Evolutionary conservation across 257 asterid genomes (phyloP).

Genomic region (Nicotiana paniculata): DNA sequence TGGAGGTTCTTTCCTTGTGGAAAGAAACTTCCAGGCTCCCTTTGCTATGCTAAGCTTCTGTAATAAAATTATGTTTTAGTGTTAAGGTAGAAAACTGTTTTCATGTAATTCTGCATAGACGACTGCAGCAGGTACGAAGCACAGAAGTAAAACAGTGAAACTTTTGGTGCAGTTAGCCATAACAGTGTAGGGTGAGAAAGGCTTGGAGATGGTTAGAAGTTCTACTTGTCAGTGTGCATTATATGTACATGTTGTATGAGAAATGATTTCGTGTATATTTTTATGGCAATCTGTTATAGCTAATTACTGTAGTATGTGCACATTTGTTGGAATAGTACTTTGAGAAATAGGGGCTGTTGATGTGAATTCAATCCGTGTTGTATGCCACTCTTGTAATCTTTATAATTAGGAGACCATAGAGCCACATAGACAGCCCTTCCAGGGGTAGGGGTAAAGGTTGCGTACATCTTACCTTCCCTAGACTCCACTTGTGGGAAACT

Average conservation of each 20-base stretch:
- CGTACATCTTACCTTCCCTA: no score
- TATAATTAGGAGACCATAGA: neutral
- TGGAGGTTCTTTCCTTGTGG: neutral
- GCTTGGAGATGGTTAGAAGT: neutral
- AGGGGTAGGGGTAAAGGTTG: no score
- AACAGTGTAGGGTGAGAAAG: neutral
- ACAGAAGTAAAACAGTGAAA: neutral
- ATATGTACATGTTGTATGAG: neutral
- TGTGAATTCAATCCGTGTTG: neutral
- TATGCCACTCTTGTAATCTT: neutral
- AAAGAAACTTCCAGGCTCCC: neutral
- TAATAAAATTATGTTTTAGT: neutral
- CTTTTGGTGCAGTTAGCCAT: neutral
- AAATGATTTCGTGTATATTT: neutral
- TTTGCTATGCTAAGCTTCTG: neutral
- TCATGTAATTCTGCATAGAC: neutral
- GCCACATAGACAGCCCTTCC: constrained; percentile 45
- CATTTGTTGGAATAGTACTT: neutral
- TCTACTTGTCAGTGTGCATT: neutral
- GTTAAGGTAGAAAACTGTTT: neutral
- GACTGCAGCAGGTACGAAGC: neutral
- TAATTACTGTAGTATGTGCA: neutral
- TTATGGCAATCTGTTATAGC: neutral
- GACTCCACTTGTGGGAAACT: no score
- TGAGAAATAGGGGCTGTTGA: neutral